A percentile compares a stretch with the other conserved stretches of the same genome.
Conservation (phyloP, 2,329 filamentous ascomycete species). For the Fusarium succisae region DNA sequence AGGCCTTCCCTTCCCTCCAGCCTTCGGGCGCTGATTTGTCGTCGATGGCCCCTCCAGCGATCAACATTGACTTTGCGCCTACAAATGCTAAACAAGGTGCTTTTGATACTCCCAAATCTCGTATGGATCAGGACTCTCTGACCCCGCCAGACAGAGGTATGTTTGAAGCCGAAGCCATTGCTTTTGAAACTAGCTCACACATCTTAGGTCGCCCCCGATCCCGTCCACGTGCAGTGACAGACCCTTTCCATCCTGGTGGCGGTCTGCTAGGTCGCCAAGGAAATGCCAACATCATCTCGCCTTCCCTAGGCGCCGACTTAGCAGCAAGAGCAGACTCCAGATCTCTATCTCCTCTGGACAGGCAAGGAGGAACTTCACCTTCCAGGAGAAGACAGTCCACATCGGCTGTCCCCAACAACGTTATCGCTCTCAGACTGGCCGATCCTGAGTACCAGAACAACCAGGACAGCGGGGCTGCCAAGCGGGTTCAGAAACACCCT, state of each 20-base stretch:
- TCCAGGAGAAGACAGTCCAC: slow-evolving; percentile 66
- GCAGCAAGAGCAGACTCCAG: slow-evolving; percentile 58
- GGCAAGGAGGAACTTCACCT: slow-evolving; percentile 53
- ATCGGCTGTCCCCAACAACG: slow-evolving; percentile 69
- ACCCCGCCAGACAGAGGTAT: slow-evolving; percentile 80
- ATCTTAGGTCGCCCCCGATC: slow-evolving; percentile 57
- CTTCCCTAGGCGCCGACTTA: slow-evolving; percentile 59
- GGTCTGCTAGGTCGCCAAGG: slow-evolving; percentile 52
- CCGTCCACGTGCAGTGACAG: slow-evolving; percentile 66
- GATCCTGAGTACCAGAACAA: slow-evolving; percentile 84
- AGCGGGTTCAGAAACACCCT: slow-evolving; percentile 95
- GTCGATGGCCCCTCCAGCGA: slow-evolving; percentile 86
- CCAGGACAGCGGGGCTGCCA: slow-evolving; percentile 68
- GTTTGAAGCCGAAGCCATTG: slow-evolving; percentile 25
- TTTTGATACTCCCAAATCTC: slow-evolving; percentile 64
- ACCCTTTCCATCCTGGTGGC: slow-evolving; percentile 64
- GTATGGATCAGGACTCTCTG: slow-evolving; percentile 79
- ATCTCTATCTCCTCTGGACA: slow-evolving; percentile 68
- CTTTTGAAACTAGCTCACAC: slow-evolving; percentile 25
- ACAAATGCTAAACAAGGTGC: slow-evolving; percentile 61
- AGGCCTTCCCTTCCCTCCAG: slow-evolving; percentile 64
- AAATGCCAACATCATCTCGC: slow-evolving; percentile 57
- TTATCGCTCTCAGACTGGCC: slow-evolving; percentile 87
- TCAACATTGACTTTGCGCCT: slow-evolving; percentile 93
- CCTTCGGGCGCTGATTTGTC: slow-evolving; percentile 68